phyloP scores from a whole-genome alignment of 2,329 filamentous ascomycete genomes.

The Xylariomycetidae sp. region DNA sequence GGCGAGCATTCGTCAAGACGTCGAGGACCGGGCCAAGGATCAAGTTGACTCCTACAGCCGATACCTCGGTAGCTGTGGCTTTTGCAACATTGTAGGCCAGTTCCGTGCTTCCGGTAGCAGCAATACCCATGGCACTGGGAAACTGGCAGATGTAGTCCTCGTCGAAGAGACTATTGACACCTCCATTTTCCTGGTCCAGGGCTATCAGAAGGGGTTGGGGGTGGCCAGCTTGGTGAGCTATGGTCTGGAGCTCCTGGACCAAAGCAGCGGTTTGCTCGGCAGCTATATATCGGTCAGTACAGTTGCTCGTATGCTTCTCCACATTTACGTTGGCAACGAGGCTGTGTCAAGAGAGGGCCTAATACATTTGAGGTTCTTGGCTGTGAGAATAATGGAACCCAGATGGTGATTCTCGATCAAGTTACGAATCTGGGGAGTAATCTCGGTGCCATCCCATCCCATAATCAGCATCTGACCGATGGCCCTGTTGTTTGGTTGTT shows the following conservation, averaged over 20 bases:
- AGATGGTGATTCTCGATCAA: slow-evolving; percentile 81
- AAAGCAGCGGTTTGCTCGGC: slow-evolving; percentile 84
- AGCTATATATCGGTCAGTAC: slow-evolving; percentile 49
- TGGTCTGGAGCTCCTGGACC: slow-evolving; percentile 86
- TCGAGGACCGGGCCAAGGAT: slow-evolving; percentile 92
- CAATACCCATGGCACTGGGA: slow-evolving; percentile 92
- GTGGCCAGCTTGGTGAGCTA: slow-evolving; percentile 85
- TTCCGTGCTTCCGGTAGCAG: slow-evolving; percentile 81
- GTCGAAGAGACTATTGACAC: slow-evolving; percentile 93
- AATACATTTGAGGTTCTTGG: slow-evolving; percentile 78
- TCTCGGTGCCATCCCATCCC: slow-evolving; percentile 79
- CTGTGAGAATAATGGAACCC: slow-evolving; percentile 78
- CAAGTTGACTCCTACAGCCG: slow-evolving; percentile 90
- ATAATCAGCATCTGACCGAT: slow-evolving; percentile 76
- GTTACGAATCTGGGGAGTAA: slow-evolving; percentile 75
- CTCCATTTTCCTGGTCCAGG: slow-evolving; percentile 95
- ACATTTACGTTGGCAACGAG: no score
- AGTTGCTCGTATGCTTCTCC: no score
- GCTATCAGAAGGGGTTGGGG: slow-evolving; percentile 84
- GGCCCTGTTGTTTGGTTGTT: slow-evolving; percentile 43
- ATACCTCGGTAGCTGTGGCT: slow-evolving; percentile 86
- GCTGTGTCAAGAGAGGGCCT: background rate
- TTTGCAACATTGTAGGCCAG: slow-evolving; percentile 87
- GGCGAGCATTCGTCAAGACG: slow-evolving; percentile 86
- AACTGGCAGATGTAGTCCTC: slow-evolving; percentile 95